Base-by-base conservation (phyloP, 2,329 filamentous ascomycete species). In the Penicillium hesseltinei region DNA sequence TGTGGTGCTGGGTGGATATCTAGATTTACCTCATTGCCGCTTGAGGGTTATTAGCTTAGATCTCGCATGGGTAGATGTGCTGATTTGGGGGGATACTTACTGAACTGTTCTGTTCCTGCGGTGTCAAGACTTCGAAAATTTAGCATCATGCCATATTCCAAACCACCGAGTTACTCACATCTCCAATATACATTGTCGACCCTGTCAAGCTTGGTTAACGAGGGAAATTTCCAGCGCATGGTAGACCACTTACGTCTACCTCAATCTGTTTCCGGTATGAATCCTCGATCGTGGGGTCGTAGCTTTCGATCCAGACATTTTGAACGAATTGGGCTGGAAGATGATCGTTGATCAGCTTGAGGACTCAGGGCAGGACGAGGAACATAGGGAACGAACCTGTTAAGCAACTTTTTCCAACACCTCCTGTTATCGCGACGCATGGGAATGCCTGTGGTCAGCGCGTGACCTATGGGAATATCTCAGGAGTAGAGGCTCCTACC, bases 301-400 rank as follows among this genome's bases (percentile, higher is more conserved):
- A 93, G 73, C 88, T 90, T 75, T 96, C 91, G 72, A 96, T 93
- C 90, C 91, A 95, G 68, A 95, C 89, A 78, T 94, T 92, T 75
- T 94, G 91, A 51, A 96, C 91, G 70, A 95, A 96, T 81, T 96
- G 91, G 69, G 92, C 91, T 91, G 69, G 69, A 63, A 66, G n/a
- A 13, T 13, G 21, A 23, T 49, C 5, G 40, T 51, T 47, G 38
- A 50, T 67, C 27, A 63, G 61, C 56, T 43, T 51, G 56, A 60
- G 54, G 33, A 33, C 39, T 40, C 27, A 36, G 25, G 11, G 27
- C 17, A 23, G 33, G 19, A 13, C 10, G 31, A 9, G 27, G 13
- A 40, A 43, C 19, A 33, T 9, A n/a, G 13, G n/a, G 10, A 42
- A 57, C 57, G 27, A 81, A 94, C 91, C 90, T 75, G 91, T 96